Evolutionary conservation across 257 asterid species (phyloP), one percentile per base, ranked within the genome.

Genomic region (Fraxinus excelsior): DNA sequence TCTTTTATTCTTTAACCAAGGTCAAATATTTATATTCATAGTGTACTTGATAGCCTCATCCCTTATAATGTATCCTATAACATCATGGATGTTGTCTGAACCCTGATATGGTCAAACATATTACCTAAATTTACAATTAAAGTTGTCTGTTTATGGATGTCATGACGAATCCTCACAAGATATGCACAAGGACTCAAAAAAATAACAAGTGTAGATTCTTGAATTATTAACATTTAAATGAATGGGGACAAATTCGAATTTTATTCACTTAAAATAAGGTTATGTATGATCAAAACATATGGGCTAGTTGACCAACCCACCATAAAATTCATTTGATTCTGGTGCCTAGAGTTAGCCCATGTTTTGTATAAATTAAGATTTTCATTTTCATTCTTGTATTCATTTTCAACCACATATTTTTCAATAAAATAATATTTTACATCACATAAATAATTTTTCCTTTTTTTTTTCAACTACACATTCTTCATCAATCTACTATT

Each of bases 31-130:
- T 14, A 14, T 51, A 12, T 51, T 51, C 62, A 1, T 53, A 53
- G 2, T 3, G 62, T 4, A 1, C 9, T 0, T 49, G 23, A 16
- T 18, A 16, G 7, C n/a, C 8, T 19, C 3, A 0, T 53, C 64
- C 64, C 31, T 21, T 9, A 58, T 58, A 2, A 60, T 60, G 32
- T 8, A 23, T 62, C 19, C 26, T 62, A 62, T 62, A 23, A 25
- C 68, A 62, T 25, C 68, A 62, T 25, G 34, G 19, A 25, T 62
- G 68, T 62, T 62, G 68, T 62, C 68, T 62, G 68, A 62, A 25
- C 13, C 68, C 28, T 19, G 18, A 26, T 3, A 5, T 62, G 2
- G 34, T 25, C 68, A 62, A 62, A 62, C 28, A 12, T 10, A 25
- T 9, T 8, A 62, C 7, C 18, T 3, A 62, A 62, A 23, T 62